Conservation (phyloP, 805 yeast genomes). For the Wickerhamomyces alni region DNA sequence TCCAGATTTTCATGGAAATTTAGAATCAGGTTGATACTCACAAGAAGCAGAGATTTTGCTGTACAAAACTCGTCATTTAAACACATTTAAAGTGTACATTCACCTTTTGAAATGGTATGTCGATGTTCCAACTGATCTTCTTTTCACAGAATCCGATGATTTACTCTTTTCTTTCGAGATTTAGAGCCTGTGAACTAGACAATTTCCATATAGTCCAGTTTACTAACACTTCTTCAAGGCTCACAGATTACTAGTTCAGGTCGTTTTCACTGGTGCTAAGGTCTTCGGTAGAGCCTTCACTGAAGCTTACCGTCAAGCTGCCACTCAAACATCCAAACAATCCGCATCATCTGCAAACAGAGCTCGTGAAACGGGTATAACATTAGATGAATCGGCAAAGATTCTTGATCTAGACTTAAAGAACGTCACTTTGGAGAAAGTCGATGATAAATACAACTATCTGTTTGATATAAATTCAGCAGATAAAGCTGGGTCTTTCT, state of each 20-base stretch:
- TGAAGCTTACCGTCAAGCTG: conserved; percentile 96
- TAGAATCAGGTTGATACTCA: too few species aligned
- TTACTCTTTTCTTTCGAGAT: too few species aligned
- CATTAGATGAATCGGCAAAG: conserved; percentile 86
- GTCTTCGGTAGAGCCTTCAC: conserved; percentile 94
- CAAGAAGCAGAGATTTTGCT: too few species aligned
- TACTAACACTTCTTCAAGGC: conserved; percentile 42
- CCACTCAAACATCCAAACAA: conserved; percentile 82
- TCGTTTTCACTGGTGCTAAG: conserved; percentile 88
- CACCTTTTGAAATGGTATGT: too few species aligned
- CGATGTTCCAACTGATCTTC: too few species aligned
- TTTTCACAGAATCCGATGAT: too few species aligned
- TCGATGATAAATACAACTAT: conserved; percentile 69
- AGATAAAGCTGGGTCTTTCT: conserved; percentile 95
- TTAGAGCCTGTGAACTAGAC: too few species aligned
- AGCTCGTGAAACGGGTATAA: conserved; percentile 60
- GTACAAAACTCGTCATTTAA: too few species aligned
- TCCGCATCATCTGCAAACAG: conserved; percentile 45
- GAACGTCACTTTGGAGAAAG: conserved; percentile 49
- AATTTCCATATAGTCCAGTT: too few species aligned
- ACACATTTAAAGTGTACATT: too few species aligned
- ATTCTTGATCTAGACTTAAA: conserved; percentile 73
- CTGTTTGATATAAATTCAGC: conserved; percentile 84
- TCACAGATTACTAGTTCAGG: conserved; percentile 84
- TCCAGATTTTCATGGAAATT: too few species aligned